These are phyloP conservation scores for Rosa persica DNA, from an alignment of 306 rosid genomes.

Conservation along the genomic window DNA sequence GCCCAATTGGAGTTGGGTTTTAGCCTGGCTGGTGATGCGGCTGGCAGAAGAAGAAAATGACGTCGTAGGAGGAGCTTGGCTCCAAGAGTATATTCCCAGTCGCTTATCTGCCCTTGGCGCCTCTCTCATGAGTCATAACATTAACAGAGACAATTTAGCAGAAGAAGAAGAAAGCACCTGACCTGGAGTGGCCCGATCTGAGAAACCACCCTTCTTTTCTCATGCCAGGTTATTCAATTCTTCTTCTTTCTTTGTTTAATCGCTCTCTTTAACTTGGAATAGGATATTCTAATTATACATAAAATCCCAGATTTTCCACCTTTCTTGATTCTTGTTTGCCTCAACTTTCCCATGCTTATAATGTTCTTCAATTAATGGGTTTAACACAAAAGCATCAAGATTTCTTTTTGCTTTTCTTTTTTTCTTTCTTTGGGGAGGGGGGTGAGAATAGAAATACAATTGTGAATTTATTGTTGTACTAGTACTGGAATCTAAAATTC, in stretches of 20 bases:
- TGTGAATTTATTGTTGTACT: background rate
- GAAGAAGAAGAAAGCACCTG: background rate
- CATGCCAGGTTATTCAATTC: background rate
- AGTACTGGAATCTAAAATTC: background rate
- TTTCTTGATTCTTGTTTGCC: background rate
- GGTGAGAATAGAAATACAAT: background rate
- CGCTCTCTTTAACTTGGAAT: background rate
- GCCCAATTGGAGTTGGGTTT: too few species aligned
- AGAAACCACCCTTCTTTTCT: background rate
- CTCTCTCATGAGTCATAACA: background rate
- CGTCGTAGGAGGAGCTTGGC: background rate
- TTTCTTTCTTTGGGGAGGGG: too few species aligned
- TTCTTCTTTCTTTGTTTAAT: background rate
- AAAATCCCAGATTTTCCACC: background rate
- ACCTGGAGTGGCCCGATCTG: background rate
- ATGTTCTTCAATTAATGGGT: background rate
- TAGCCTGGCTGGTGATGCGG: too few species aligned
- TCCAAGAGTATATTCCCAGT: background rate
- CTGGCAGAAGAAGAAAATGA: background rate
- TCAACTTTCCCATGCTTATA: background rate
- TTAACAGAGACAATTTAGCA: too few species aligned
- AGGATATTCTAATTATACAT: background rate
- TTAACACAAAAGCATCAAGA: background rate
- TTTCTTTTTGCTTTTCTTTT: background rate
- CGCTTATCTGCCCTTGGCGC: slow-evolving; percentile 11